Evolutionary conservation across 495 filamentous ascomycete genomes (phyloP).

Genomic region (Annulohypoxylon maeteangense): DNA sequence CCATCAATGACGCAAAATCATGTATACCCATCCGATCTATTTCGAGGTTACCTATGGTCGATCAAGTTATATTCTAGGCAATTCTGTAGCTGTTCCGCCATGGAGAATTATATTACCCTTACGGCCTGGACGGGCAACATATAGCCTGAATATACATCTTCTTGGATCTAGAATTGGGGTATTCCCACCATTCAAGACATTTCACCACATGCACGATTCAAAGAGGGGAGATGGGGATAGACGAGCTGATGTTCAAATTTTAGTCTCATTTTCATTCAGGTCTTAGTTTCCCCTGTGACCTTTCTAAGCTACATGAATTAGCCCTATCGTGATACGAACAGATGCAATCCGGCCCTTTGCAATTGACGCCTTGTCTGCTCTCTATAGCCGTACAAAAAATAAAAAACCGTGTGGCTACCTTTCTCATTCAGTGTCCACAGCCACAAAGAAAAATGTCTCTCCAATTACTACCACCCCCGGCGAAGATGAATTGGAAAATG

Average conservation of each 20-base stretch:
- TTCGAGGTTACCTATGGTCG: neutral
- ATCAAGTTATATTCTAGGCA: neutral
- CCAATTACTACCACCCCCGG: conserved; percentile 38
- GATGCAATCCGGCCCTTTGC: conserved; percentile 39
- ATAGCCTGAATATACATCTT: conserved; percentile 6
- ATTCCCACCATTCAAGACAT: neutral
- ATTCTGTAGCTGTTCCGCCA: neutral
- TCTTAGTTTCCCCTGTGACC: conserved; percentile 28
- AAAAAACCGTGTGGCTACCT: conserved; percentile 21
- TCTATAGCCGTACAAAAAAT: conserved; percentile 39
- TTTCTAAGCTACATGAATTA: conserved; percentile 43
- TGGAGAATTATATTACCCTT: neutral
- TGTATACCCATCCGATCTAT: neutral
- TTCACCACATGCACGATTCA: neutral
- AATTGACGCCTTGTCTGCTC: conserved; percentile 38
- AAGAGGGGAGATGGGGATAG: neutral
- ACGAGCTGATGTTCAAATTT: conserved; percentile 16
- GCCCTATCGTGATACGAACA: conserved; percentile 40
- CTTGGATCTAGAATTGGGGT: neutral
- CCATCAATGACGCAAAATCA: neutral
- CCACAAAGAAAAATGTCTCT: conserved; percentile 37
- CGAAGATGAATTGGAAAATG: conserved; percentile 33
- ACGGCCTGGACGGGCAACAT: neutral
- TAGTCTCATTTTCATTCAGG: conserved; percentile 32
- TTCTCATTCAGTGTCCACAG: conserved; percentile 33